A percentile compares a stretch with the other conserved stretches of the same genome.
These are phyloP conservation scores for Stachybotrys chlorohalonatus DNA, from an alignment of 2,329 filamentous ascomycete species.

Conservation along the genomic window DNA sequence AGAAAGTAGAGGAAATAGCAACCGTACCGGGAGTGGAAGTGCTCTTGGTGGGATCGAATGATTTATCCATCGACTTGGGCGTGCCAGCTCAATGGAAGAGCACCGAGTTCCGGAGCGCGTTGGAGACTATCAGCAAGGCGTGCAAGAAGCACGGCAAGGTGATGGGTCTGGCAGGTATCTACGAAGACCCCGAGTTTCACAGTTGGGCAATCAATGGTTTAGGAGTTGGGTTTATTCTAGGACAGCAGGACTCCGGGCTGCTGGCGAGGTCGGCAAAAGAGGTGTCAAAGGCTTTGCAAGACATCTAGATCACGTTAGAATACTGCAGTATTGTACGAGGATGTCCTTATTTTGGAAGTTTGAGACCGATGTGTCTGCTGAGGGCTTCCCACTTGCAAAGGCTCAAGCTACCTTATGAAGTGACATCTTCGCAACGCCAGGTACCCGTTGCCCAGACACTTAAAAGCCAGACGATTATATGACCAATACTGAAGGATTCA, in stretches of 20 bases:
- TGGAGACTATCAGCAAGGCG: slow-evolving; percentile 8
- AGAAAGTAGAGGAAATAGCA: slow-evolving; percentile 14
- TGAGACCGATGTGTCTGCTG: too few species aligned
- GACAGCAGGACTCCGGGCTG: slow-evolving; percentile 9
- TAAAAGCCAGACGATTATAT: too few species aligned
- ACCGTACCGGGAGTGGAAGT: slow-evolving; percentile 15
- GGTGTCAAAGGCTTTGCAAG: background rate
- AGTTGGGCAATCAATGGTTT: slow-evolving; percentile 7
- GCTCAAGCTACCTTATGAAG: too few species aligned
- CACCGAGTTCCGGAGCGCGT: slow-evolving; percentile 5
- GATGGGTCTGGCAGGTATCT: slow-evolving; percentile 14
- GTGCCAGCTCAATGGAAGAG: slow-evolving; percentile 11
- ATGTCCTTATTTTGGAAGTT: too few species aligned
- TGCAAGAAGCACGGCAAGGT: slow-evolving; percentile 11
- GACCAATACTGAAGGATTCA: too few species aligned
- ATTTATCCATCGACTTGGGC: slow-evolving; percentile 16
- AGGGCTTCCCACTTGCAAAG: too few species aligned
- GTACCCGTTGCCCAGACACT: too few species aligned
- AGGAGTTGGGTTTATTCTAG: slow-evolving; percentile 8
- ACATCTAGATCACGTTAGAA: background rate
- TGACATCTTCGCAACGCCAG: too few species aligned
- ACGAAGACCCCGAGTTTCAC: slow-evolving; percentile 8
- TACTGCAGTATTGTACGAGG: background rate
- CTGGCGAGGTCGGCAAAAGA: background rate
- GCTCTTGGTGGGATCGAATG: slow-evolving; percentile 15